Evolutionary conservation across 352 stramenopile species (phyloP).

Genomic region (Phytophthora pluvialis): DNA sequence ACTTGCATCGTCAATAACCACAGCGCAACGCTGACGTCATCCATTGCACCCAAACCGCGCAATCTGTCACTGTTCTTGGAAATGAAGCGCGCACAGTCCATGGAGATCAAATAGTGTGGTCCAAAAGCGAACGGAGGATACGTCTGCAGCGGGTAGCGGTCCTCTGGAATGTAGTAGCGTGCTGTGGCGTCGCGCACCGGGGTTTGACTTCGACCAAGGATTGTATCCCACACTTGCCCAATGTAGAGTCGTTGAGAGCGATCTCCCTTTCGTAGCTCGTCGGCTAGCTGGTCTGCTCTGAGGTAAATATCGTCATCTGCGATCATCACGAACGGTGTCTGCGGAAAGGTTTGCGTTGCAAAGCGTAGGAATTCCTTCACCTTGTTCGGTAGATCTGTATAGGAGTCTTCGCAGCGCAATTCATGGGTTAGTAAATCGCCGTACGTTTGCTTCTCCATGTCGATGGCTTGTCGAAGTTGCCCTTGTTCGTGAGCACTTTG

Average conservation of each 20-base stretch:
- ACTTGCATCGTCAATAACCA: slow-evolving; percentile 69
- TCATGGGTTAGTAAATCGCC: slow-evolving; percentile 52
- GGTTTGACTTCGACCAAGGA: slow-evolving; percentile 20
- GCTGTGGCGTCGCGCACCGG: slow-evolving; percentile 33
- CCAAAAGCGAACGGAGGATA: slow-evolving; percentile 54
- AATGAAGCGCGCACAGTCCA: slow-evolving; percentile 55
- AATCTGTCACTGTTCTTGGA: slow-evolving; percentile 37
- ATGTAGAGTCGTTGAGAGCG: slow-evolving; percentile 14
- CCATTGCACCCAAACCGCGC: slow-evolving; percentile 40
- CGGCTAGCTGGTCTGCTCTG: slow-evolving; percentile 19
- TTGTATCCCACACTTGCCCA: slow-evolving; percentile 27
- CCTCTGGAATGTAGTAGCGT: slow-evolving; percentile 46
- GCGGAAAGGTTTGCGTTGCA: slow-evolving; percentile 2
- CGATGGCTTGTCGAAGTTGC: slow-evolving; percentile 29
- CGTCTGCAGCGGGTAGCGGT: slow-evolving; percentile 32
- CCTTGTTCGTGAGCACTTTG: not conserved
- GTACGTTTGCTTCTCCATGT: slow-evolving; percentile 38
- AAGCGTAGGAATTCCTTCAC: slow-evolving; percentile 61
- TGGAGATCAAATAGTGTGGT: slow-evolving; percentile 56
- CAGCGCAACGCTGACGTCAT: slow-evolving; percentile 64
- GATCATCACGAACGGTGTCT: slow-evolving; percentile 55
- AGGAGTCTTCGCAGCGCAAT: slow-evolving; percentile 59
- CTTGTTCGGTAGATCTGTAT: slow-evolving; percentile 55
- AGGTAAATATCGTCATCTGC: slow-evolving; percentile 66
- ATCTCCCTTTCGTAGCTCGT: slow-evolving; percentile 4